These are phyloP conservation scores for Ogataea populi-albae DNA, from an alignment of 805 yeast species.

Conservation along the genomic window DNA sequence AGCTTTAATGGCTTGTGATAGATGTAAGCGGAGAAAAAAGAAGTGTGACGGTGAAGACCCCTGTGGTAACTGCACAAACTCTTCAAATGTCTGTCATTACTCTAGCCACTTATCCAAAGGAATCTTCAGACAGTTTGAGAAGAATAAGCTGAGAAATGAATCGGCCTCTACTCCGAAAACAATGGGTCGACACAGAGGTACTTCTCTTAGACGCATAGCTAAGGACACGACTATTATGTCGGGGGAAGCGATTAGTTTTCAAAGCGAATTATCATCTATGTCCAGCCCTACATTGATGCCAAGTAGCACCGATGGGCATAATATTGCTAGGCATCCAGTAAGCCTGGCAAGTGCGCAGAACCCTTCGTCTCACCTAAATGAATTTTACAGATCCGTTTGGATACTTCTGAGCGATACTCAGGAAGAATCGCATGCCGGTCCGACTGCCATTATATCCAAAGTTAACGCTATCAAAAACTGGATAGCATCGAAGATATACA, in stretches of 20 bases:
- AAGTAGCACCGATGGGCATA: not conserved
- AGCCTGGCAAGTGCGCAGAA: not conserved
- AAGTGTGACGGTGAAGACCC: constrained; percentile 16
- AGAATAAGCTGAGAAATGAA: constrained; percentile 1
- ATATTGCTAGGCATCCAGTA: not conserved
- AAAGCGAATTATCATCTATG: not conserved
- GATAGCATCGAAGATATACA: constrained; percentile 15
- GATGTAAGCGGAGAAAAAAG: constrained; percentile 17
- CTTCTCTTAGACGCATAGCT: too few species aligned
- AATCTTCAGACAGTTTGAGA: constrained; percentile 1
- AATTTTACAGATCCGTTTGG: constrained; percentile 13
- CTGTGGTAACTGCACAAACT: constrained; percentile 9
- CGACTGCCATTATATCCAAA: constrained; percentile 25
- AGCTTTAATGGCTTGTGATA: constrained; percentile 14
- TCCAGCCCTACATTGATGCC: not conserved
- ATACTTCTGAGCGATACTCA: constrained; percentile 11
- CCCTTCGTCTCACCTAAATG: constrained; percentile 3
- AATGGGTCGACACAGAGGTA: too few species aligned
- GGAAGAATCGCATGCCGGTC: constrained; percentile 23
- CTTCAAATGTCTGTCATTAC: constrained; percentile 2
- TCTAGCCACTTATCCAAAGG: not conserved
- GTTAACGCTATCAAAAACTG: constrained; percentile 24
- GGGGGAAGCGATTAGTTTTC: constrained; percentile 1
- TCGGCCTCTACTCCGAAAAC: constrained; percentile 3
- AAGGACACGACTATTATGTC: not conserved